Evolutionary conservation across 2,329 filamentous ascomycete genomes (phyloP).

Genomic region (Sarocladiaceae sp.): DNA sequence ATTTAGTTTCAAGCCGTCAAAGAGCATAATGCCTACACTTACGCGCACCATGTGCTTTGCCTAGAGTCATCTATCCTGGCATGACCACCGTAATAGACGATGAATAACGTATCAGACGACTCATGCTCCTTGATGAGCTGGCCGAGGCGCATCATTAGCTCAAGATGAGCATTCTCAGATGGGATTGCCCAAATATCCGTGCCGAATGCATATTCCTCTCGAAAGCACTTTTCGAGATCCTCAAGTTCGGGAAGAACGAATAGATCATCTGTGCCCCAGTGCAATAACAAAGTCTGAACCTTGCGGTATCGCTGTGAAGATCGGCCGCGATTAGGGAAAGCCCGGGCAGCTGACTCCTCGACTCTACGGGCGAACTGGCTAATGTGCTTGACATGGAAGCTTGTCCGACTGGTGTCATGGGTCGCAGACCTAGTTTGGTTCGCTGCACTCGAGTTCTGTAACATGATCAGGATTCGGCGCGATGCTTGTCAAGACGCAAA

Average conservation of each 20-base stretch:
- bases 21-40: constrained; percentile 23
- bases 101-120: constrained; percentile 49
- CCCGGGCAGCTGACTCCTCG: constrained; percentile 52
- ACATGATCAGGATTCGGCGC: neutral
- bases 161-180: constrained; percentile 53
- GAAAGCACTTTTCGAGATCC: constrained; percentile 50
- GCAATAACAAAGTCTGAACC: constrained; percentile 49
- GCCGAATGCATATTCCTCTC: constrained; percentile 51
- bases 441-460: neutral
- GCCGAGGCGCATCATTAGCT: constrained; percentile 53
- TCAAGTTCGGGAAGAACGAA: constrained; percentile 56
- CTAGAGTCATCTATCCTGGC: constrained; percentile 55
- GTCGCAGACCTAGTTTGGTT: constrained; percentile 34
- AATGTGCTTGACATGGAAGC: constrained; percentile 54
- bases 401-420: constrained; percentile 54
- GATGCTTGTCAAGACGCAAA: neutral
- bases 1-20: constrained; percentile 11
- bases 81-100: constrained; percentile 58
- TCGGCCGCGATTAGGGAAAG: constrained; percentile 52
- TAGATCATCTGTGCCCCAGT: constrained; percentile 55
- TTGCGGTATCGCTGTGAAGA: constrained; percentile 51
- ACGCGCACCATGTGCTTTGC: constrained; percentile 59
- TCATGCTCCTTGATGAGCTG: constrained; percentile 55
- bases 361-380: constrained; percentile 50
- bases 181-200: constrained; percentile 57